A percentile compares a stretch with the other conserved stretches of the same genome.
Evolutionary conservation across 345 rosid genomes (phyloP).

Genomic region (Populus simonii): DNA sequence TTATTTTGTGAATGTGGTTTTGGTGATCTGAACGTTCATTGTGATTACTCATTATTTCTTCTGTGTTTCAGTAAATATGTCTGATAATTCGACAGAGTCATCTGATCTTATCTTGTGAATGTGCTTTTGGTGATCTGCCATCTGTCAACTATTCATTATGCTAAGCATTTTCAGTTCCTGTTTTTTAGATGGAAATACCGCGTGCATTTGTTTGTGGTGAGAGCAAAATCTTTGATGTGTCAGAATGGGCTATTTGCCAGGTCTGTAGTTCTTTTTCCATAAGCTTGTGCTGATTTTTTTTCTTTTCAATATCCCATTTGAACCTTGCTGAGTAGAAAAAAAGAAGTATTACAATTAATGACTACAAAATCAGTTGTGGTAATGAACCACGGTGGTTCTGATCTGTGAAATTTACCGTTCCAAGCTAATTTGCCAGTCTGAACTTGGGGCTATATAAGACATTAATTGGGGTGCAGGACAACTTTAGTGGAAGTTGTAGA

Average conservation of each 20-base stretch:
- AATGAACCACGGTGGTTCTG: too few species aligned
- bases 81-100: not conserved
- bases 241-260: conserved; percentile 99
- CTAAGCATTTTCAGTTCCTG: conserved; percentile 20
- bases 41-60: not conserved
- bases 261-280: conserved; percentile 34
- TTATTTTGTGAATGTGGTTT: not conserved
- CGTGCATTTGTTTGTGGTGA: conserved; percentile 99
- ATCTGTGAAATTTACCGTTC: not conserved
- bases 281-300: not conserved
- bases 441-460: not conserved
- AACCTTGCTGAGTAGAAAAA: not conserved
- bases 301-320: not conserved
- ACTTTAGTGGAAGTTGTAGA: not conserved
- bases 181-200: conserved; percentile 79
- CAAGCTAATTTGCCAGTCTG: not conserved
- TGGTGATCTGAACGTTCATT: not conserved
- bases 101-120: not conserved
- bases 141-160: conserved; percentile 8
- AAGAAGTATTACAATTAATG: not conserved
- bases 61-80: not conserved
- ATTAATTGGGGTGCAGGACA: not conserved
- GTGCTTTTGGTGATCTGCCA: not conserved
- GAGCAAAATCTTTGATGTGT: conserved; percentile 96
- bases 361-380: not conserved